Base-by-base conservation (phyloP, 2,329 filamentous ascomycete genomes). In the Coleophoma eucalyptorum region DNA sequence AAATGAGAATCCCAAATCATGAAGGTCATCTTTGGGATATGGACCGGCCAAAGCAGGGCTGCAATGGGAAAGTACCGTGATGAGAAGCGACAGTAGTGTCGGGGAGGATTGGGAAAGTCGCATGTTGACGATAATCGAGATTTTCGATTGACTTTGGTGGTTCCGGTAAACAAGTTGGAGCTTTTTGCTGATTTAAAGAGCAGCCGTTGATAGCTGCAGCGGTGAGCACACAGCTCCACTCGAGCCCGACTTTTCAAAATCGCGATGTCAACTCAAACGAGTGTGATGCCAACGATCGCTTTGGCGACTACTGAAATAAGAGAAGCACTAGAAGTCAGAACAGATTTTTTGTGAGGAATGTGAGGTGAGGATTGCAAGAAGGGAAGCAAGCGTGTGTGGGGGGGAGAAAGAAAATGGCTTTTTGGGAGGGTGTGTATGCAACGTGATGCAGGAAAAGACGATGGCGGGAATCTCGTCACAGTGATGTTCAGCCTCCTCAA, bases 11-110 rank as follows among this genome's bases (percentile, higher is more conserved):
- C 77, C 78, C 31, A 50, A 58, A 51, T 60, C 74, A 59, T 76
- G 72, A 31, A 78, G 62, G 52, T 70, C 68, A 57, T 80, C 75
- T 60, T 70, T 72, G 40, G 78, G 78, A 51, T 72, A 77, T 0
- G 81, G 80, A 20, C 67, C 64, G 16, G 79, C 78, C 46, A 63
- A 59, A 56, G 64, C 61, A 11, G 61, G 62, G 53, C 58, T 66
- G 59, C 56, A 63, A 53, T 63, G 64, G 21, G 67, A 61, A 57
- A 78, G 64, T 8, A 76, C 63, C 42, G 52, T 43, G 54, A 77
- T 60, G 54, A 74, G 62, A 51, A 71, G 58, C 12, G 64, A 60
- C 35, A 66, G 53, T 32, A 69, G 54, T 45, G 58, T 53, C 45
- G 60, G 55, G 50, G 61, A 60, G 49, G 57, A 50, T 50, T 58